Base-by-base conservation (phyloP, 1,284 basidiomycete species). In the Omphalotus olearius region DNA sequence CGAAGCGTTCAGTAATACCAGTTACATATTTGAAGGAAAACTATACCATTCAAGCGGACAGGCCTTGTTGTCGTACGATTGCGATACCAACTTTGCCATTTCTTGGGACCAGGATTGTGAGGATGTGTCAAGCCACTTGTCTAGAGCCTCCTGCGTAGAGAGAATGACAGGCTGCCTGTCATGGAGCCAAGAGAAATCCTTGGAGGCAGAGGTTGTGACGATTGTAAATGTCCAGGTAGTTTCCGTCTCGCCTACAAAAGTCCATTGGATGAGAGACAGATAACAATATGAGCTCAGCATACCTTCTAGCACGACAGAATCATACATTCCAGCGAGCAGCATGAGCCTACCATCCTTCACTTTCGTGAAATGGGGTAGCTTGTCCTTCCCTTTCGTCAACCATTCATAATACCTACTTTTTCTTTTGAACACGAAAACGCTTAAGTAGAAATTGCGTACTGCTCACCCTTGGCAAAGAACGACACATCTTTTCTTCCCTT, bases 151-250 rank as follows among this genome's bases (percentile, higher is more conserved):
- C 42, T 72, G 62, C 0, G 75, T 74, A 1, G 81, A 74, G 2
- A 98, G 77, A 46, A 98, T 88, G 47, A 94, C 90, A 2, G 95
- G 95, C 72, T 96, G 94, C 14, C 95, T 83, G 62, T 96, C 91
- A 66, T 98, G 95, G 28, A 96, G 73, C 87, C 89, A 93, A 9
- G 72, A 69, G 50, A 91, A 74, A 9, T 83, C 76, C 51, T 78
- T 76, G 61, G 78, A 79, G 1, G 90, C 86, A 10, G 76, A 69
- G 0, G 92, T 94, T 0, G 95, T 98, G 44, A 98, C 82, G 52
- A 98, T 91, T 0, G 91, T 88, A 65, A 93, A 98, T 0, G 91
- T 91, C 72, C 83, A 91, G 0, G 91, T 69, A 0, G 83, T 79
- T 43, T 82, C 68, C 0, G 72, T 74, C 49, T 79, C 69, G 3